A percentile compares a stretch with the other conserved stretches of the same genome.
These are phyloP conservation scores for Kuraishia capsulata DNA, from an alignment of 805 yeast species.

Conservation along the genomic window DNA sequence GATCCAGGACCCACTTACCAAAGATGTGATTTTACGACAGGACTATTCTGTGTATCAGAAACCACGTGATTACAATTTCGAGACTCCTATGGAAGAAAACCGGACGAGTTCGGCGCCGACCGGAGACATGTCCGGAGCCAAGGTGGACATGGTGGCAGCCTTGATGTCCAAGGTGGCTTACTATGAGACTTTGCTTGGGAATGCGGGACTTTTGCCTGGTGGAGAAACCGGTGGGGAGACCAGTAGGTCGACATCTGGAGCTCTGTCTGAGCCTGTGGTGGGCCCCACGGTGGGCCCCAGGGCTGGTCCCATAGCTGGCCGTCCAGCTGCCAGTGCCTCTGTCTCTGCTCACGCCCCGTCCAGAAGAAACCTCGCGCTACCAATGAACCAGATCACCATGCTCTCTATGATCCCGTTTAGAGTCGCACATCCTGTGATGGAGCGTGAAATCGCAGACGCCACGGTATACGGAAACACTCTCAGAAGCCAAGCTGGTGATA, in stretches of 20 bases:
- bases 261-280: too few relatives aligned
- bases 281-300: too few relatives aligned
- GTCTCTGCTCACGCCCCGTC: not conserved
- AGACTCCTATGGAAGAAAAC: not conserved
- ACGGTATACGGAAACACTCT: conserved; percentile 11
- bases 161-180: not conserved
- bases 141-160: not conserved
- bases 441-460: conserved; percentile 7
- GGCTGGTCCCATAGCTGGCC: too few relatives aligned
- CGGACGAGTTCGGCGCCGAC: not conserved
- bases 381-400: conserved; percentile 8
- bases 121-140: not conserved
- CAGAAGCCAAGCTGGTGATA: too few relatives aligned
- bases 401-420: conserved; percentile 11
- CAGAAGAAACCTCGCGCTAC: not conserved
- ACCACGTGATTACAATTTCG: not conserved
- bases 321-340: too few relatives aligned
- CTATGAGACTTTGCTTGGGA: not conserved
- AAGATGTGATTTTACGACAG: conserved; percentile 4
- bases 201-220: not conserved
- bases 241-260: too few relatives aligned
- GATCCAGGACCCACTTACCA: conserved; percentile 12
- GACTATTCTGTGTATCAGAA: not conserved
- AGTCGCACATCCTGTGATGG: conserved; percentile 2
- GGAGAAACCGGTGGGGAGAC: not conserved